phyloP scores from a whole-genome alignment of 2,329 filamentous ascomycete species.

The Trichoderma guizhouense region DNA sequence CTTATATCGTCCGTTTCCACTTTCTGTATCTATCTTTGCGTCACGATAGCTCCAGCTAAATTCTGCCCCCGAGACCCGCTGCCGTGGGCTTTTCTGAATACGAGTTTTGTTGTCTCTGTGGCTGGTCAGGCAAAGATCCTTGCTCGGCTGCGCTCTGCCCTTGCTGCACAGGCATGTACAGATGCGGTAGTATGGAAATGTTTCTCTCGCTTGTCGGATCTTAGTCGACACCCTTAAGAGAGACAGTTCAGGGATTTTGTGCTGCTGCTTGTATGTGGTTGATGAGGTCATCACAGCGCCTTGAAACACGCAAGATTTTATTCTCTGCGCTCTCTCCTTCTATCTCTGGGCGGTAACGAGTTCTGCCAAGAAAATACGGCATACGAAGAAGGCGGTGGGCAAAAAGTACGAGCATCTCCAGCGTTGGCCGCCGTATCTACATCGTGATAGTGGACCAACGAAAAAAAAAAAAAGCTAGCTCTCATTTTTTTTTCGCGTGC shows the following conservation, averaged over 20 bases:
- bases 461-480: neutral
- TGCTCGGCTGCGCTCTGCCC: constrained; percentile 6
- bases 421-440: neutral
- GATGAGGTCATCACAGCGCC: neutral
- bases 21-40: neutral
- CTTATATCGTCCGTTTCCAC: constrained; percentile 3
- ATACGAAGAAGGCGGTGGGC: neutral
- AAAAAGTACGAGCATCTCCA: neutral
- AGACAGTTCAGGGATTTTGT: neutral
- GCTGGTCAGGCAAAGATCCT: constrained; percentile 3
- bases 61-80: neutral
- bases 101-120: neutral
- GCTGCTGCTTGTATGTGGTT: neutral
- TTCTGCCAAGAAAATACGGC: neutral
- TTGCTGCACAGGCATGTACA: neutral
- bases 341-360: neutral
- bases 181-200: neutral
- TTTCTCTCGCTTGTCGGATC: constrained; percentile 10
- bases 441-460: neutral
- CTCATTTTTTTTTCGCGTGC: neutral
- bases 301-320: neutral
- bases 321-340: neutral
- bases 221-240: neutral
- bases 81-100: constrained; percentile 2
- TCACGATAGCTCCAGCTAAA: neutral